These are phyloP conservation scores for Lichtheimia ornata DNA, from an alignment of 371 early-diverging fungal genomes.

Conservation along the genomic window DNA sequence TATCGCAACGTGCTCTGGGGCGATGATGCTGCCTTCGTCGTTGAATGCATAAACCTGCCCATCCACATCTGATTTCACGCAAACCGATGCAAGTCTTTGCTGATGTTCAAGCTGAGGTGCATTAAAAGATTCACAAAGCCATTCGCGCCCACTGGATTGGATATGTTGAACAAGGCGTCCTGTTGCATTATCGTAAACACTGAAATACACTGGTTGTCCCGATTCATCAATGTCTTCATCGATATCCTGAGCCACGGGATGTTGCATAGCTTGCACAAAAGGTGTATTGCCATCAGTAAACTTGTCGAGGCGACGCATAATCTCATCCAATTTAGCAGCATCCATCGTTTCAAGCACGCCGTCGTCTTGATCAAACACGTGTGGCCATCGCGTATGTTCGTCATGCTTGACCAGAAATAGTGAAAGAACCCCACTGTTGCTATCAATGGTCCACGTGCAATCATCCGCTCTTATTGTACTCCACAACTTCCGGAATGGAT, in stretches of 20 bases:
- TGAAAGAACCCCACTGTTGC: slow-evolving; percentile 52
- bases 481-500: slow-evolving; percentile 40
- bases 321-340: slow-evolving; percentile 57
- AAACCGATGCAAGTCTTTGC: slow-evolving; percentile 47
- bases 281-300: slow-evolving; percentile 55
- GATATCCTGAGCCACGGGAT: slow-evolving; percentile 58
- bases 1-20: slow-evolving; percentile 54
- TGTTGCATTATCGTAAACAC: slow-evolving; percentile 37
- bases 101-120: slow-evolving; percentile 4
- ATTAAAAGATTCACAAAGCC: slow-evolving; percentile 55
- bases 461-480: slow-evolving; percentile 59
- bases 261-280: slow-evolving; percentile 31
- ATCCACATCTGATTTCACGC: slow-evolving; percentile 77
- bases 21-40: slow-evolving; percentile 16
- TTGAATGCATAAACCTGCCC: slow-evolving; percentile 60
- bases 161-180: slow-evolving; percentile 39
- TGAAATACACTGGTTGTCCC: slow-evolving; percentile 52
- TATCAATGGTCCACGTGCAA: slow-evolving; percentile 76
- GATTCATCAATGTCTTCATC: slow-evolving; percentile 75
- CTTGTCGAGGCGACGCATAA: slow-evolving; percentile 63
- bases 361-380: slow-evolving; percentile 72
- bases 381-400: slow-evolving; percentile 73
- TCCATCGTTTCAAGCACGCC: slow-evolving; percentile 77
- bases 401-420: slow-evolving; percentile 67
- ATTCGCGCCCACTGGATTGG: slow-evolving; percentile 45